These are phyloP conservation scores for Chalaropsis ovoidea DNA, from an alignment of 2,329 filamentous ascomycete species.

Conservation along the genomic window DNA sequence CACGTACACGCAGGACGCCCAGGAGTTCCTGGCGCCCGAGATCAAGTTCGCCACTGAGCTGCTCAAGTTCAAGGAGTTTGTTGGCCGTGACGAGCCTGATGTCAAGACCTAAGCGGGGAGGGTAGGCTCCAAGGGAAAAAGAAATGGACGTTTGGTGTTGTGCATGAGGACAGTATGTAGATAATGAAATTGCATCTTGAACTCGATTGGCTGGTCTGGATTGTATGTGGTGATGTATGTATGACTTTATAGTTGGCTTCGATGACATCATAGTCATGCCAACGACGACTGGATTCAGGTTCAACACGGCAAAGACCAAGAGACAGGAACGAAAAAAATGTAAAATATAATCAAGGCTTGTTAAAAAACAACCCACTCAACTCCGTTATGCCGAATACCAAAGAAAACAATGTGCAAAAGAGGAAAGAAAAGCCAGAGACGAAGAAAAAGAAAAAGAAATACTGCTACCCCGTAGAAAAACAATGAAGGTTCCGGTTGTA, in stretches of 20 bases:
- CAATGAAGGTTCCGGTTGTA: too few species aligned
- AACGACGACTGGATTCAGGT: too few species aligned
- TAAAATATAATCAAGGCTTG: constrained; percentile 11
- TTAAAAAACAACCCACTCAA: background rate
- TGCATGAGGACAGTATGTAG: constrained; percentile 40
- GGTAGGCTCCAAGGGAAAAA: constrained; percentile 7
- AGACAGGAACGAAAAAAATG: background rate
- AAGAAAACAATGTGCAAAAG: constrained; percentile 10
- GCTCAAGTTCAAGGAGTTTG: constrained; percentile 85
- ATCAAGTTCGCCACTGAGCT: constrained; percentile 75
- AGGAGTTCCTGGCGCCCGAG: constrained; percentile 87
- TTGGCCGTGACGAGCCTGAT: constrained; percentile 86
- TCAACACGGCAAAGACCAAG: background rate
- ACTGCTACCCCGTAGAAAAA: background rate
- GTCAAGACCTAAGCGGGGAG: constrained; percentile 66
- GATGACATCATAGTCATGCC: too few species aligned
- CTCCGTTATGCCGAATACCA: constrained; percentile 1
- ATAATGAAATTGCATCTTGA: background rate
- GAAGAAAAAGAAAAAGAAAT: background rate
- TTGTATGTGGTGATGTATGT: too few species aligned
- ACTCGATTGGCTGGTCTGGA: too few species aligned
- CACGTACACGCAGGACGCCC: constrained; percentile 71
- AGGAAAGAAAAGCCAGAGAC: background rate
- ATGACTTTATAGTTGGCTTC: too few species aligned
- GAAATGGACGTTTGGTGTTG: background rate